Percentiles rank a stretch among this genome's conserved stretches.
These are phyloP conservation scores for Rhododendron simsii DNA, from an alignment of 148 eudicot species.

Conservation along the genomic window DNA sequence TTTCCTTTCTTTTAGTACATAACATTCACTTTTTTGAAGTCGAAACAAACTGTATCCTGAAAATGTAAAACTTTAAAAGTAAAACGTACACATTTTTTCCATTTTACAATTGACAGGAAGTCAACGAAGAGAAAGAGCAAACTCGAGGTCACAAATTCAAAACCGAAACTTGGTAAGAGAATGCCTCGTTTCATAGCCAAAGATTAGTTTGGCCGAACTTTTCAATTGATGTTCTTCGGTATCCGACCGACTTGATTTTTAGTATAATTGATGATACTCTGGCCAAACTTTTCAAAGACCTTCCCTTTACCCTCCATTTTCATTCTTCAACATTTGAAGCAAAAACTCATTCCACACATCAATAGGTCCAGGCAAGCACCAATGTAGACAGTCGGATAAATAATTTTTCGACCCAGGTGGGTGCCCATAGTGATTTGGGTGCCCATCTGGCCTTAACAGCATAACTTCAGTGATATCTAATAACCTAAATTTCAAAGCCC, in stretches of 20 bases:
- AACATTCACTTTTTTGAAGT: background rate
- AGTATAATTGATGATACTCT: too few species aligned
- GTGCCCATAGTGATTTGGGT: conserved; percentile 46
- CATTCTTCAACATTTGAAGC: conserved; percentile 48
- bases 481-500: conserved; percentile 29
- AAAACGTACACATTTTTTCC: background rate
- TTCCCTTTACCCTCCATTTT: conserved; percentile 15
- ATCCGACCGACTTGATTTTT: too few species aligned
- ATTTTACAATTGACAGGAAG: background rate
- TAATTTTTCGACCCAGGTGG: conserved; percentile 38
- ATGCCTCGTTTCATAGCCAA: background rate
- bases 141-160: background rate
- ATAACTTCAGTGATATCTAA: conserved; percentile 46
- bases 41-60: background rate
- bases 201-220: background rate
- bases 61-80: background rate
- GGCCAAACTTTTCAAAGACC: background rate
- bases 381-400: conserved; percentile 69
- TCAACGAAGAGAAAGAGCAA: background rate
- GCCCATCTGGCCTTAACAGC: conserved; percentile 51
- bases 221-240: background rate
- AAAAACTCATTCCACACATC: conserved; percentile 48
- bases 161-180: background rate
- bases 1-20: background rate
- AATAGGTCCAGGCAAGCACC: conserved; percentile 80